Evolutionary conservation across 1,284 basidiomycete species (phyloP), one percentile per base, ranked within the genome.

Genomic region (Cutaneotrichosporon curvatum): DNA sequence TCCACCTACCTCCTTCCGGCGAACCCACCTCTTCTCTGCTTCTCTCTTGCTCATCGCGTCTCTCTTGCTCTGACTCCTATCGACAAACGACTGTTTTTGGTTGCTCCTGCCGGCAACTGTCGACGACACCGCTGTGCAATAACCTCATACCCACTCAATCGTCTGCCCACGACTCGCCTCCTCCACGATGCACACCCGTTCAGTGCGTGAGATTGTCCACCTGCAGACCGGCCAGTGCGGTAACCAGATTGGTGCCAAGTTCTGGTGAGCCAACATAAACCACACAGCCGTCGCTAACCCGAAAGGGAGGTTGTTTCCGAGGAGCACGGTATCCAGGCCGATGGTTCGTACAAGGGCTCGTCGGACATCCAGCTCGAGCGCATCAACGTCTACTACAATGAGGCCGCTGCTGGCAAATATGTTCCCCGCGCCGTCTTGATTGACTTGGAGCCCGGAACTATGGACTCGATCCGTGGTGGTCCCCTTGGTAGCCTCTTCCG

Each of bases 241-340:
- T 80, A 94, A 94, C 85, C 89, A 94, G 78, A 92, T 94, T 69
- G 88, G 88, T 87, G 86, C 88, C 79, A 95, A 95, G 76, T 96
- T 97, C 83, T 96, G 90, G 92, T 90, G 86, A 75, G 90, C 89
- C 15, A 9, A 2, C 7, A 1, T 22, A 20, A 25, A 7, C 43
- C 16, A n/a, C n/a, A n/a, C n/a, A n/a, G n/a, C n/a, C n/a, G 9
- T 15, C 31, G 21, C 53, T 56, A 37, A 56, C 50, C 31, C 19
- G 7, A 16, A 47, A 65, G 65, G 67, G 68, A 73, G 60, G 71
- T 72, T 47, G 83, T 97, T 69, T 92, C 89, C 52, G 90, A 96
- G 73, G 92, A 97, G 79, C 92, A 97, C 74, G 89, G 89, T 68
- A 90, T 96, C 73, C 87, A 87, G 74, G 78, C 78, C 72, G 86